A percentile compares a stretch with the other conserved stretches of the same genome.
Conservation (phyloP, 306 rosid genomes). For the Castanea mollissima region DNA sequence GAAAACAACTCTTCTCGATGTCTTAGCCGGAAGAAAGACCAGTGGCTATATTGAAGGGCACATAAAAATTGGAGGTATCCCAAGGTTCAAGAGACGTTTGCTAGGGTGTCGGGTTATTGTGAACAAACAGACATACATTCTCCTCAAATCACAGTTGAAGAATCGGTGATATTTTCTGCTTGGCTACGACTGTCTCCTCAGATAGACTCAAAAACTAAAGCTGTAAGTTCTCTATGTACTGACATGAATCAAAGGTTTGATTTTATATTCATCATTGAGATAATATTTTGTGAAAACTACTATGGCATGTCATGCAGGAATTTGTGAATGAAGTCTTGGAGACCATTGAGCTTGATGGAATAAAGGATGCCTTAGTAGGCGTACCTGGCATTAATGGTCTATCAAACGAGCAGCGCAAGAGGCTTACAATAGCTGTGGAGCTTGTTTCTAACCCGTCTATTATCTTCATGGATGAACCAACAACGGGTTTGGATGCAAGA, state of each 20-base stretch:
- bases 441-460: conserved; percentile 65
- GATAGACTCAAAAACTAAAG: conserved; percentile 2
- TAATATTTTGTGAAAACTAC: too few species aligned
- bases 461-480: conserved; percentile 69
- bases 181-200: conserved; percentile 1
- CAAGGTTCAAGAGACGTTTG: neutral
- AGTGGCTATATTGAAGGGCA: neutral
- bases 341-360: conserved; percentile 50
- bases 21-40: neutral
- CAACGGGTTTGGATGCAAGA: conserved; percentile 62
- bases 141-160: conserved; percentile 3
- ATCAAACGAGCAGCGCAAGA: conserved; percentile 61
- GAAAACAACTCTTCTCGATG: conserved; percentile 1
- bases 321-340: conserved; percentile 59
- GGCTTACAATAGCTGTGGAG: conserved; percentile 60
- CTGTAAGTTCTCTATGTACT: neutral
- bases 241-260: neutral
- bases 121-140: conserved; percentile 5
- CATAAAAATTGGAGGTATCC: conserved; percentile 4
- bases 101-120: conserved; percentile 1
- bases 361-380: conserved; percentile 55
- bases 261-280: neutral
- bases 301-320: conserved; percentile 23
- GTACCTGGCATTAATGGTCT: conserved; percentile 46
- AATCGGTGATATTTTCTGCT: conserved; percentile 1